Evolutionary conservation across 2,329 filamentous ascomycete species (phyloP), one percentile per base, ranked within the genome.

Genomic region (Aspergillus novoparasiticus): DNA sequence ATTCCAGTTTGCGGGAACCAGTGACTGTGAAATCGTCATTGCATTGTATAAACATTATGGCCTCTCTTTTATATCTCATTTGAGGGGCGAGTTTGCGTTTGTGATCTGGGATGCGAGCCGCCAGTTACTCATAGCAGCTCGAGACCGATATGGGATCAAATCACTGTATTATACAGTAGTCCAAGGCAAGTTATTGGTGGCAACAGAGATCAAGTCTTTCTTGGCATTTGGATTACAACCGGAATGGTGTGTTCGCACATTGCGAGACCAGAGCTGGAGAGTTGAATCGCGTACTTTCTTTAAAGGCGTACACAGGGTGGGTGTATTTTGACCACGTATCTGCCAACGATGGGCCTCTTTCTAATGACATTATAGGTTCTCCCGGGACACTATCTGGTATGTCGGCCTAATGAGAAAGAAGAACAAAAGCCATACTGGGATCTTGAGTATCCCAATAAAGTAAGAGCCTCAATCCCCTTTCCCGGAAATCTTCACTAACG

Each of bases 111-210:
- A 87, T 64, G 78, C 78, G 12, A 72, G 75, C 12, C 68, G 72
- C 1, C 69, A 79, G 60, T 61, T 77, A 0, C 74, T 86, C 45
- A 71, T 87, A 39, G 84, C 81, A 0, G 84, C 77, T 1, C 72
- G 84, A 19, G 85, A 88, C 69, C 80, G 85, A 0, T 87, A 82
- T 69, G 85, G 85, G 5, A 84, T 87, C 68, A 87, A 87, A 71
- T 84, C 85, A 2, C 76, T 87, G 21, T 83, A 84, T 62, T 87
- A 81, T 73, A 86, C 83, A 0, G 63, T 79, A 0, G 66, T 78
- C 1, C 71, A 72, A 5, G 75, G 73, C 8, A 72, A 75, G 60
- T 59, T 87, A 3, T 70, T 86, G 11, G 70, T 87, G 0, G 83
- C 84, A 4, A 76, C 84, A 0, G 85, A 88, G 69, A 80, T 81